A percentile compares a stretch with the other conserved stretches of the same genome.
Evolutionary conservation across 2,329 filamentous ascomycete species (phyloP).

Genomic region (Orbilia javanica): DNA sequence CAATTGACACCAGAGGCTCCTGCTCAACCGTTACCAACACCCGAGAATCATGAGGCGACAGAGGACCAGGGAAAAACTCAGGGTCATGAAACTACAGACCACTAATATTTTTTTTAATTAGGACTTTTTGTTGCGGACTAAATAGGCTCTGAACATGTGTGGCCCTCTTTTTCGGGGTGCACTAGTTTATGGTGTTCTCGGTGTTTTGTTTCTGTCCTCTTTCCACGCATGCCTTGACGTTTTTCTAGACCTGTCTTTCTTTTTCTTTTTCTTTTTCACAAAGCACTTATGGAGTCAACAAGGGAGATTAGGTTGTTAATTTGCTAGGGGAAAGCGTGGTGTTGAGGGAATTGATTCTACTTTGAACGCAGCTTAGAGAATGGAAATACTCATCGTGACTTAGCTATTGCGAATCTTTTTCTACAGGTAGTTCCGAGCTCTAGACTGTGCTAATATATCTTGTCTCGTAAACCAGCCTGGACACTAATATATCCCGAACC

Average conservation of each 20-base stretch:
- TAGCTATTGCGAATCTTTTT: background rate
- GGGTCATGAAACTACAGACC: background rate
- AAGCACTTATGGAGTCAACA: slow-evolving; percentile 1
- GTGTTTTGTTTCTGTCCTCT: background rate
- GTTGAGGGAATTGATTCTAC: slow-evolving; percentile 7
- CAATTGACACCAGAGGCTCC: slow-evolving; percentile 32
- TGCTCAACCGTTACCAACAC: background rate
- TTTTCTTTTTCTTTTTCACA: background rate
- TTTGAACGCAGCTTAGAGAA: background rate
- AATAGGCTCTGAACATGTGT: background rate
- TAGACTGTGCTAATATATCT: background rate
- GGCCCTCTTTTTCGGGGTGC: background rate
- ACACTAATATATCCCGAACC: no score
- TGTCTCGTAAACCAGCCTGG: no score
- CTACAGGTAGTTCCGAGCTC: background rate
- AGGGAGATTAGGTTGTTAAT: slow-evolving; percentile 6
- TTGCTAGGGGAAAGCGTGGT: slow-evolving; percentile 1
- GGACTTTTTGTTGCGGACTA: background rate
- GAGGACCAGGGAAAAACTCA: background rate
- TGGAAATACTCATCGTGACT: background rate
- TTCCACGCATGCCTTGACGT: no score
- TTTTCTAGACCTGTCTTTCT: background rate
- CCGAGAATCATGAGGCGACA: background rate
- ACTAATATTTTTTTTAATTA: background rate
- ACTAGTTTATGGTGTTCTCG: slow-evolving; percentile 1